A percentile compares a stretch with the other conserved stretches of the same genome.
These are phyloP conservation scores for Sanghuangporus weigelae DNA, from an alignment of 1,284 basidiomycete species.

Conservation along the genomic window DNA sequence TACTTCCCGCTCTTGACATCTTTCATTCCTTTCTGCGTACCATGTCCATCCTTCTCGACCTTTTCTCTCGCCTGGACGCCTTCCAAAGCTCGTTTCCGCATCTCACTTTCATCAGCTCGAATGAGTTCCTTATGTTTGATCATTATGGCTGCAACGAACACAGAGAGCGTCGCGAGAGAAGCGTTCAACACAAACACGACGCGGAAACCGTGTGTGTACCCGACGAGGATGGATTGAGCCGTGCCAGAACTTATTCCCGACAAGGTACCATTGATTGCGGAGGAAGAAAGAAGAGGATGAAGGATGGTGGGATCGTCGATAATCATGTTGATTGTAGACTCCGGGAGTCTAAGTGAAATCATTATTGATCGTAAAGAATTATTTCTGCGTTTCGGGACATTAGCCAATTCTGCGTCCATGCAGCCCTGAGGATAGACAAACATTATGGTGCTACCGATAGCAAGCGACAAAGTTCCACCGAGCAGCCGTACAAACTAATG, in stretches of 20 bases:
- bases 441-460: constrained; percentile 17
- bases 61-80: constrained; percentile 20
- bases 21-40: not conserved
- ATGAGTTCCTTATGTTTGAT: constrained; percentile 27
- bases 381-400: not conserved
- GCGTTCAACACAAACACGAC: constrained; percentile 27
- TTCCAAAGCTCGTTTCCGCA: constrained; percentile 5
- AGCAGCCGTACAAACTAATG: constrained; percentile 15
- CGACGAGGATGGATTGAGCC: constrained; percentile 20
- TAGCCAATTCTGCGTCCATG: not conserved
- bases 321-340: constrained; percentile 4
- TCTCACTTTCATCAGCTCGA: constrained; percentile 29
- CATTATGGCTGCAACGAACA: constrained; percentile 25
- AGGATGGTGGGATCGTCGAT: constrained; percentile 12
- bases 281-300: not conserved
- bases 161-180: constrained; percentile 18
- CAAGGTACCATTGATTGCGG: not conserved
- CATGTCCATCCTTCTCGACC: not conserved
- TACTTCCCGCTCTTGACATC: not conserved
- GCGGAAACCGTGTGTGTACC: constrained; percentile 29
- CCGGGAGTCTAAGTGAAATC: constrained; percentile 3
- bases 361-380: constrained; percentile 10
- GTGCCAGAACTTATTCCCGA: not conserved
- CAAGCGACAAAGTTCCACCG: constrained; percentile 15
- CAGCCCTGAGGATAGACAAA: not conserved